Evolutionary conservation across 148 eudicot genomes (phyloP).

Genomic region (Heliamphora exappendiculata): DNA sequence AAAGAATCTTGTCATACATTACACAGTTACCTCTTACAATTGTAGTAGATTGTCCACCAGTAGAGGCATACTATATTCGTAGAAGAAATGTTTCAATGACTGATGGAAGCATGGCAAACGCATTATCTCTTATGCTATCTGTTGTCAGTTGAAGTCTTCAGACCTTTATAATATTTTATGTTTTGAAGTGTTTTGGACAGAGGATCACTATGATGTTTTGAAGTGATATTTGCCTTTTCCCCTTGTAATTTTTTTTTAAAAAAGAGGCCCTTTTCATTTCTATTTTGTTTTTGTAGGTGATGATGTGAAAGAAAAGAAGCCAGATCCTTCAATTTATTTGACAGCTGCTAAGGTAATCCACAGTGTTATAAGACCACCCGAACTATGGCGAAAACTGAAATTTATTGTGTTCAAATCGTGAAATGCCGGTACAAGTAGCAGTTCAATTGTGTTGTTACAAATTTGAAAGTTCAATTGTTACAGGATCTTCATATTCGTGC

Average conservation of each 20-base stretch:
- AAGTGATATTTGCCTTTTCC: not conserved
- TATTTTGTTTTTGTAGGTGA: slow-evolving; percentile 48
- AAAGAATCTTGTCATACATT: too few relatives aligned
- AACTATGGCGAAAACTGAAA: not conserved
- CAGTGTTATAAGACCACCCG: too few relatives aligned
- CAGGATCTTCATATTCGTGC: not conserved
- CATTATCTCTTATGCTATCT: not conserved
- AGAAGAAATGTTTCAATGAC: not conserved
- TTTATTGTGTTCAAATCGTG: too few relatives aligned
- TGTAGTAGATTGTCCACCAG: too few relatives aligned
- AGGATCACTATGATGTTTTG: not conserved
- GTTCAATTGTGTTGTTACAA: not conserved
- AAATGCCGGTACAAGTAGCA: not conserved
- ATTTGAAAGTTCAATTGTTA: not conserved
- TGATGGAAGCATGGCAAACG: not conserved
- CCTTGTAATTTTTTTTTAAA: not conserved
- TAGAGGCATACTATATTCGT: too few relatives aligned
- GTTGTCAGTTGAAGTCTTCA: not conserved
- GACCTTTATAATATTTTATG: not conserved
- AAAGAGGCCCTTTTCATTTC: not conserved
- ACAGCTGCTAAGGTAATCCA: slow-evolving; percentile 68
- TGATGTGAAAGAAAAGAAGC: slow-evolving; percentile 97
- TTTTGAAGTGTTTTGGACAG: not conserved
- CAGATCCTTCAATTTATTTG: slow-evolving; percentile 84
- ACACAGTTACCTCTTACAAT: too few relatives aligned